Conservation (phyloP, 345 rosid genomes). For the Murraya koenigii region DNA sequence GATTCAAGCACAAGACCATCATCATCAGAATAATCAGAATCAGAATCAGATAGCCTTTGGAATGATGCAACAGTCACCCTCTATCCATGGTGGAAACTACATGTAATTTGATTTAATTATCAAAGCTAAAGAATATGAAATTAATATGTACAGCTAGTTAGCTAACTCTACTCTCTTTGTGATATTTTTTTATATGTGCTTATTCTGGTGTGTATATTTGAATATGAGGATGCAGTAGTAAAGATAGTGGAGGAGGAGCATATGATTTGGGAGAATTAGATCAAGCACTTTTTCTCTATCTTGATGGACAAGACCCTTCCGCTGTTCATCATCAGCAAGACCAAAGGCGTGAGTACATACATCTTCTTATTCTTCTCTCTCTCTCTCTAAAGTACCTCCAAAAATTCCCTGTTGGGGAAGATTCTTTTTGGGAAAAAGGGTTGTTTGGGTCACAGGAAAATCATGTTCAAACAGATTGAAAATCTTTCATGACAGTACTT, state of each 20-base stretch:
- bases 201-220: background rate
- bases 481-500: slow-evolving; percentile 47
- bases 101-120: slow-evolving; percentile 40
- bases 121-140: background rate
- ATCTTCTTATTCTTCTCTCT: background rate
- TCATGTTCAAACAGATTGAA: slow-evolving; percentile 46
- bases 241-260: slow-evolving; percentile 36
- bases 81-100: slow-evolving; percentile 55
- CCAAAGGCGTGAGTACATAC: slow-evolving; percentile 58
- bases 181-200: background rate
- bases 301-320: slow-evolving; percentile 78
- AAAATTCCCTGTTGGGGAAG: slow-evolving; percentile 1
- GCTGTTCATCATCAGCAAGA: slow-evolving; percentile 37
- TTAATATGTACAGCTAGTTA: background rate
- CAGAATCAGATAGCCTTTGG: slow-evolving; percentile 42
- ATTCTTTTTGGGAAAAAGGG: slow-evolving; percentile 26
- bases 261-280: slow-evolving; percentile 92
- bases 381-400: background rate
- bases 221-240: slow-evolving; percentile 24
- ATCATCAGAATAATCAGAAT: slow-evolving; percentile 22
- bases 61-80: slow-evolving; percentile 48
- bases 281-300: slow-evolving; percentile 90
- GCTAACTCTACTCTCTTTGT: background rate
- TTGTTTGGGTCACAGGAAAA: slow-evolving; percentile 53
- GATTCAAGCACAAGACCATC: slow-evolving; percentile 24